Conservation (phyloP, 495 filamentous ascomycete genomes). For the Tetracladium marchalianum region DNA sequence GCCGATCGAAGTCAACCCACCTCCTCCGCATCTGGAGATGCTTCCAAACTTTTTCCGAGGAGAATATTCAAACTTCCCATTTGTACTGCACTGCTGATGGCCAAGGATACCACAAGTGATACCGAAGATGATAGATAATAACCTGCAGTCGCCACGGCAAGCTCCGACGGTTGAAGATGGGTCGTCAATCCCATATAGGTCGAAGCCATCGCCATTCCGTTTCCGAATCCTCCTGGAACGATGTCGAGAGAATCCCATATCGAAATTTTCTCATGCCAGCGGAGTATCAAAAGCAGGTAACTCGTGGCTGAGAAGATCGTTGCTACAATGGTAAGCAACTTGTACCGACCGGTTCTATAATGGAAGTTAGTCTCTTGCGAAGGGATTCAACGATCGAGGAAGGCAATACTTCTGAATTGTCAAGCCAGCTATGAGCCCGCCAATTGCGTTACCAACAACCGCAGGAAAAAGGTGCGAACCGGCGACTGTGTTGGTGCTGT, state of each 20-base stretch:
- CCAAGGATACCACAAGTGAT: conserved; percentile 41
- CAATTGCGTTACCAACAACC: conserved; percentile 55
- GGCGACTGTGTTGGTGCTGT: conserved; percentile 42
- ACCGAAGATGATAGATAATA: conserved; percentile 40
- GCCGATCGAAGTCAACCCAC: neutral
- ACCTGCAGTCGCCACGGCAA: conserved; percentile 44
- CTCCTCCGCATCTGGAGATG: neutral
- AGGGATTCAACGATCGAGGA: neutral
- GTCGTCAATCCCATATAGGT: conserved; percentile 47
- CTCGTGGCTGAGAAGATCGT: conserved; percentile 36
- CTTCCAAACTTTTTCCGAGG: neutral
- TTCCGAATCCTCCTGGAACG: conserved; percentile 46
- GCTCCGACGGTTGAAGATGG: conserved; percentile 36
- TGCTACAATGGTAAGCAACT: conserved; percentile 39
- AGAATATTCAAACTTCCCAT: neutral
- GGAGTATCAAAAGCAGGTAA: conserved; percentile 46
- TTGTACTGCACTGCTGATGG: conserved; percentile 34
- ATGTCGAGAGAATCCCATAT: conserved; percentile 54
- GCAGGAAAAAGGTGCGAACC: conserved; percentile 56
- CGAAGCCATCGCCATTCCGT: conserved; percentile 38
- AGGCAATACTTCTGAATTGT: conserved; percentile 36
- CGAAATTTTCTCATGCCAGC: conserved; percentile 54
- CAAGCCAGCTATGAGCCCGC: conserved; percentile 47
- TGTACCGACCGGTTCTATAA: conserved; percentile 48
- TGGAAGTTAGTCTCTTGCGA: neutral